Base-by-base conservation (phyloP, 2,329 filamentous ascomycete genomes). In the Didymellaceae sp. region DNA sequence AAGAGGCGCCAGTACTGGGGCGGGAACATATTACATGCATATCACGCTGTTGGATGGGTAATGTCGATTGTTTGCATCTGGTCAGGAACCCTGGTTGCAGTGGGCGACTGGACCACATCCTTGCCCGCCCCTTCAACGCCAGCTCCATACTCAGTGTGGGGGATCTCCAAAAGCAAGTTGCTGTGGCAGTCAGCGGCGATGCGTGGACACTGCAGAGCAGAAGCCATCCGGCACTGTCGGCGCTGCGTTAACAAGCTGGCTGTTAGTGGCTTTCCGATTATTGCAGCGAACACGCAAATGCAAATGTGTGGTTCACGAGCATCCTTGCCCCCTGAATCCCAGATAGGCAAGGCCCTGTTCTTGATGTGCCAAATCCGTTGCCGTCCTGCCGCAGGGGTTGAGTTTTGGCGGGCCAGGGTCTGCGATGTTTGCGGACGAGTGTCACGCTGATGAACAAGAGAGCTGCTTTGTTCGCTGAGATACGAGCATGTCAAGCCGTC, bases 291-390 rank as follows among this genome's bases (percentile, higher is more conserved):
- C 14, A 41, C 47, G 16, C 22, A 16, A 30, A 35, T 24, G 24
- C 24, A 31, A 20, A 34, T 21, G 11, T 32, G 33, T 44, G 14
- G 31, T 26, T 45, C 40, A 25, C 30, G 40, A 49, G 48, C 48
- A 34, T 48, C 50, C 44, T 45, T 45, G 40, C 59, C 59, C 55
- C 58, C 44, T 25, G 54, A 35, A 8, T 43, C 58, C 57, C 43
- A 53, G 51, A 56, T 47, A 38, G 56, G 61, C 26, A 55, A 55
- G 48, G 37, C 24, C 50, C 39, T 40, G 48, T 42, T 35, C 44
- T 48, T 54, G 52, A 52, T 52, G 61, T 58, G n/a, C 62, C 61
- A 33, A 57, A 61, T 55, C 25, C 52, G 54, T 52, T 39, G 57
- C 50, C 39, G 44, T 42, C 31, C 42, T 37, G 44, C 48, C 52